Evolutionary conservation across 2,329 filamentous ascomycete species (phyloP), one percentile per base, ranked within the genome.

Genomic region (Scytalidium lignicola): DNA sequence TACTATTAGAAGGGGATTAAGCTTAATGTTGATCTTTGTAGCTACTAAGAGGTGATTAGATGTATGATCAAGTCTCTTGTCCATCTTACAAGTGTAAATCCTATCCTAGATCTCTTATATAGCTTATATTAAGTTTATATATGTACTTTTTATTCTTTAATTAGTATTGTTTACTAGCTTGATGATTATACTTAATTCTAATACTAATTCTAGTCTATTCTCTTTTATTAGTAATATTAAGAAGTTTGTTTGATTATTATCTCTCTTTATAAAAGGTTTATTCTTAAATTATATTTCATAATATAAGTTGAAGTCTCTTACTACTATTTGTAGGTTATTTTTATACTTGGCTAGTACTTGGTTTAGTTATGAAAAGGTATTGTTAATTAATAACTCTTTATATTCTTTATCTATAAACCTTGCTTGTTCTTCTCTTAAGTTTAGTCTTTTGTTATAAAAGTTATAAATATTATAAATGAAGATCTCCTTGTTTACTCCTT

Each of bases 21-120:
- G 20, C n/a, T 48, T 37, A 4, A 28, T 4, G 42, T 48, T 20
- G 10, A 48, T 13, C 17, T 9, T 29, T 10, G 52, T 61, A 41
- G 50, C 51, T 15, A 61, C 58, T 5, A 53, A 56, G 3, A 61
- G 50, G 45, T 61, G 50, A 46, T 60, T 50, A 12, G 56, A 60
- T 49, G 58, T 45, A 46, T 60, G 52, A 39, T 59, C 54, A 4
- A 58, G 15, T 5, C 4, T 17, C 10, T 37, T 5, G 6, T 37
- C 32, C 9, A 21, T 20, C 7, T 5, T 17, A 19, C 26, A 41
- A 10, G 20, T 6, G 9, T 10, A 6, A 13, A 22, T 43, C 19
- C 12, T 39, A 8, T 21, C 10, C n/a, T 37, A 15, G 8, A 37
- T 19, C 45, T 47, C 45, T 20, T 47, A 37, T 20, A 17, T 47